phyloP scores from a whole-genome alignment of 345 rosid species.

The Psidium friedrichsthalianum region DNA sequence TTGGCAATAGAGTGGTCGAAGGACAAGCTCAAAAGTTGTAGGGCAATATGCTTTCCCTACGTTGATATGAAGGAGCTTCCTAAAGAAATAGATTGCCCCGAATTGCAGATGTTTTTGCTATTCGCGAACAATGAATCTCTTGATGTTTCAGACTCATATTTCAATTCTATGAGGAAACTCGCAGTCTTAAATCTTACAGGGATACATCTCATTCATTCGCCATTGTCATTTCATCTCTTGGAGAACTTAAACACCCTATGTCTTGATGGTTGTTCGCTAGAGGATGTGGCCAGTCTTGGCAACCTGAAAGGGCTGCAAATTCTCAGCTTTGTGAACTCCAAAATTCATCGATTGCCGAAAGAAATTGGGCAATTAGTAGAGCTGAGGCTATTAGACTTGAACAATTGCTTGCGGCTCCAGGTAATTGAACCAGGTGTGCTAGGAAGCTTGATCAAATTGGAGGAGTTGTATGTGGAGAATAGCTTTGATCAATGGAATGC shows the following conservation, averaged over 20 bases:
- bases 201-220: rapidly evolving
- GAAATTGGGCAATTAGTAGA: neutral
- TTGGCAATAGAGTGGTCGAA: rapidly evolving
- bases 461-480: neutral
- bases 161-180: neutral
- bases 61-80: neutral
- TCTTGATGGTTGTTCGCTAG: rapidly evolving
- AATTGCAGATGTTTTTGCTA: rapidly evolving
- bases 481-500: neutral
- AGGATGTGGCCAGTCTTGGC: neutral
- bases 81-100: rapidly evolving
- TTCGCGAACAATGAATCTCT: rapidly evolving
- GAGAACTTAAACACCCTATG: neutral
- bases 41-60: rapidly evolving
- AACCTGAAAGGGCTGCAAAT: rapidly evolving
- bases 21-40: neutral
- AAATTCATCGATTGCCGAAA: neutral
- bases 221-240: rapidly evolving
- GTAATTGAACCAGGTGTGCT: neutral
- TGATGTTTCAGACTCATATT: rapidly evolving
- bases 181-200: neutral
- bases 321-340: neutral
- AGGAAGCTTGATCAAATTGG: neutral
- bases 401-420: rapidly evolving
- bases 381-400: neutral